A percentile compares a stretch with the other conserved stretches of the same genome.
Evolutionary conservation across 768 basidiomycete species (phyloP).

Genomic region (Naganishia kalamii): DNA sequence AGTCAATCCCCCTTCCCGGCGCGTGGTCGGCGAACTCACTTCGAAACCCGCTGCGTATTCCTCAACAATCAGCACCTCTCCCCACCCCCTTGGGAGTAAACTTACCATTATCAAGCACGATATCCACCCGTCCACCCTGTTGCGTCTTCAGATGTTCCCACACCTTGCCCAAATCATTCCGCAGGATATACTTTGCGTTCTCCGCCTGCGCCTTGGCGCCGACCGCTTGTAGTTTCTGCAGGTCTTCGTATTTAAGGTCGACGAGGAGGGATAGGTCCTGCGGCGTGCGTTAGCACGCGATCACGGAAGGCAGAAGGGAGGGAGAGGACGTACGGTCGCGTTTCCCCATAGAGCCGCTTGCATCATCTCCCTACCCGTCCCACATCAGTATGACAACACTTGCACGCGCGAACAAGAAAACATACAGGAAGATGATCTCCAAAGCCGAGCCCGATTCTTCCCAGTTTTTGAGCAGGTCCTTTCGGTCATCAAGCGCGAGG

Average conservation of each 20-base stretch:
- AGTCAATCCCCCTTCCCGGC: neutral
- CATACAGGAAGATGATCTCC: slow-evolving; percentile 44
- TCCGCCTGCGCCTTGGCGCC: slow-evolving; percentile 72
- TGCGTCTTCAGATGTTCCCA: slow-evolving; percentile 67
- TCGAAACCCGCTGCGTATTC: slow-evolving; percentile 74
- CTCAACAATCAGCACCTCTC: neutral
- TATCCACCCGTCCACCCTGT: slow-evolving; percentile 60
- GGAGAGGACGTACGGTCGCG: slow-evolving; percentile 60
- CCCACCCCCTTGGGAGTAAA: neutral
- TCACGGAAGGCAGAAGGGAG: too few species aligned
- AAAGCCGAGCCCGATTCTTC: slow-evolving; percentile 33
- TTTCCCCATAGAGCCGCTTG: slow-evolving; percentile 68
- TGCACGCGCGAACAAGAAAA: neutral
- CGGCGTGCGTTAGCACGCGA: too few species aligned
- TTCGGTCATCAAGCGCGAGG: slow-evolving; percentile 32
- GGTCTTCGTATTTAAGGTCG: slow-evolving; percentile 72
- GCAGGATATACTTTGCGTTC: slow-evolving; percentile 71
- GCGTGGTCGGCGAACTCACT: slow-evolving; percentile 48
- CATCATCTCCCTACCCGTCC: slow-evolving; percentile 38
- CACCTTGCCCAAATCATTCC: slow-evolving; percentile 67
- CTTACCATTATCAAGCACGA: slow-evolving; percentile 84
- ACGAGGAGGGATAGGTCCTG: slow-evolving; percentile 87
- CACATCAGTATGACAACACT: neutral
- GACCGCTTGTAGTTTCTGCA: slow-evolving; percentile 72
- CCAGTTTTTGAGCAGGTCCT: slow-evolving; percentile 29